A percentile compares a stretch with the other conserved stretches of the same genome.
These are phyloP conservation scores for Populus pruinosa DNA, from an alignment of 345 rosid genomes.

Conservation along the genomic window DNA sequence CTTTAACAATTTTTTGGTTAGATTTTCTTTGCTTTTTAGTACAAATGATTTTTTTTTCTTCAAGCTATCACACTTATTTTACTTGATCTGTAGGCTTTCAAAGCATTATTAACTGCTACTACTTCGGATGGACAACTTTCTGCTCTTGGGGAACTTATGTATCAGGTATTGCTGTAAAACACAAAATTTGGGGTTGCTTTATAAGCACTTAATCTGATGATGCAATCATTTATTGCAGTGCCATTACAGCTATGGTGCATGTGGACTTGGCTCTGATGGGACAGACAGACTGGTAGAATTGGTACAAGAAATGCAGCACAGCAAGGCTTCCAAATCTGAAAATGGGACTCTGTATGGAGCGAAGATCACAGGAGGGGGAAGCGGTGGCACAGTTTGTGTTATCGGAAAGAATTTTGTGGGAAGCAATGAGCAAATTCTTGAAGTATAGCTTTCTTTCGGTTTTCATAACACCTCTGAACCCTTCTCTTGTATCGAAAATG, in stretches of 20 bases:
- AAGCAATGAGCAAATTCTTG: conserved; percentile 84
- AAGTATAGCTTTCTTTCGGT: conserved; percentile 41
- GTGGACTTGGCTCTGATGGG: conserved; percentile 92
- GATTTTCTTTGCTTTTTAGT: too few species aligned
- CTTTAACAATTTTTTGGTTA: too few species aligned
- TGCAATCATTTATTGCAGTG: conserved; percentile 50
- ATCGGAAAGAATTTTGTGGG: conserved; percentile 66
- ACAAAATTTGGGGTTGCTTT: too few species aligned
- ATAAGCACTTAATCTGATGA: too few species aligned
- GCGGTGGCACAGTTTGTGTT: conserved; percentile 93
- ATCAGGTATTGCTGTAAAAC: conserved; percentile 55
- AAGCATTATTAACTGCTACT: conserved; percentile 79
- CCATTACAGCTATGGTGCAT: conserved; percentile 92
- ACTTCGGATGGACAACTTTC: conserved; percentile 85
- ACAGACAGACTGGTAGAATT: conserved; percentile 83
- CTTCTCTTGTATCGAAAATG: too few species aligned
- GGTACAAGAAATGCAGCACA: conserved; percentile 88
- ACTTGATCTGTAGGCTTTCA: conserved; percentile 59
- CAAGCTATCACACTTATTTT: neutral
- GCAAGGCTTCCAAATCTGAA: conserved; percentile 38
- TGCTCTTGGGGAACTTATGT: conserved; percentile 88
- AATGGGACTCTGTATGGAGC: conserved; percentile 88
- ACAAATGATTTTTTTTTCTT: too few species aligned
- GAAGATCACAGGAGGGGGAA: conserved; percentile 96
- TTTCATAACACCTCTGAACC: neutral